Percentiles rank a stretch among this genome's conserved stretches.
Evolutionary conservation across 1,284 basidiomycete genomes (phyloP).

Genomic region (Cutaneotrichosporon arboriforme): DNA sequence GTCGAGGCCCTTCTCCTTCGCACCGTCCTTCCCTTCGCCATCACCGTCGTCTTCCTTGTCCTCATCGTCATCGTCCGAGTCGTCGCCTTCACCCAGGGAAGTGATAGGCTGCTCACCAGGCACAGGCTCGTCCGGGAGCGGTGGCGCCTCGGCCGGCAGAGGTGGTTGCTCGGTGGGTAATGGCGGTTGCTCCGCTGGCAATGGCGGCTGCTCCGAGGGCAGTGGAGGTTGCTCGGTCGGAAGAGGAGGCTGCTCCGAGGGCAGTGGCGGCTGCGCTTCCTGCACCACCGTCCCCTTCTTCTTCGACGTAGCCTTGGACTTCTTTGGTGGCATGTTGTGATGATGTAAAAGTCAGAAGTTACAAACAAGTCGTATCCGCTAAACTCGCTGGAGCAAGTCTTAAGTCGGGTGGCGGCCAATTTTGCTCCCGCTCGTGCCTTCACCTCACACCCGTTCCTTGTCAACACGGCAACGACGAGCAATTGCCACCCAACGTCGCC

Average conservation of each 20-base stretch:
- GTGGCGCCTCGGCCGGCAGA: background rate
- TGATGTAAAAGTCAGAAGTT: background rate
- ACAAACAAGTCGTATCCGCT: too few relatives aligned
- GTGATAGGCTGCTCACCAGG: conserved; percentile 20
- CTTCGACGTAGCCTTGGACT: background rate
- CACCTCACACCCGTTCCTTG: too few relatives aligned
- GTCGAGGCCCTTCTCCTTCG: conserved; percentile 13
- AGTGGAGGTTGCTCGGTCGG: background rate
- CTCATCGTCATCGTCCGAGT: conserved; percentile 10
- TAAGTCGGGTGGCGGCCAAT: too few relatives aligned
- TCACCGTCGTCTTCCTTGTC: conserved; percentile 10
- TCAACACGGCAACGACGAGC: too few relatives aligned
- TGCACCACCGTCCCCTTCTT: background rate
- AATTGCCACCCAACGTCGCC: too few relatives aligned
- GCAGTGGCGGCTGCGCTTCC: background rate
- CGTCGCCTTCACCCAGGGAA: conserved; percentile 18
- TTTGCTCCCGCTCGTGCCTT: too few relatives aligned
- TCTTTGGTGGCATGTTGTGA: conserved; percentile 2
- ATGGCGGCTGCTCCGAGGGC: background rate
- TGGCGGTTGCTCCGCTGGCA: conserved; percentile 6
- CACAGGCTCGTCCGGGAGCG: conserved; percentile 1
- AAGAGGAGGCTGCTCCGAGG: conserved; percentile 2
- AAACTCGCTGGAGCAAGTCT: too few relatives aligned
- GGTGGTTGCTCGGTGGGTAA: conserved; percentile 15
- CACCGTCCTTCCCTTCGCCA: conserved; percentile 9